Base-by-base conservation (phyloP, 495 filamentous ascomycete species). In the Rusavskia elegans region DNA sequence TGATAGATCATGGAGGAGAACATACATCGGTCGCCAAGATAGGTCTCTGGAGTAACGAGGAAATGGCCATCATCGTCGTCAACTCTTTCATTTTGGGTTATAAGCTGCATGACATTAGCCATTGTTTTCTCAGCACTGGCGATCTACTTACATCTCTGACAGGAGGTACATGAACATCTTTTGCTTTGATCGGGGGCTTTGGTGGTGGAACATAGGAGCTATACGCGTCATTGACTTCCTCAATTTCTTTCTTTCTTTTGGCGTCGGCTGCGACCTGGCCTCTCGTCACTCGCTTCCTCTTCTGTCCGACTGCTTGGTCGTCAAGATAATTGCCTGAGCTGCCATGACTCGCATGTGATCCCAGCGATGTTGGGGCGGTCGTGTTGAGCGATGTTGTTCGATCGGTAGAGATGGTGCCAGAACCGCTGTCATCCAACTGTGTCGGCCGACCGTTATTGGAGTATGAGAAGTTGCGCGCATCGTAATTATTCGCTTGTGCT, bases 11-110 rank as follows among this genome's bases (percentile, higher is more conserved):
- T 37, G 48, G 2, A 30, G 36, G 9, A 51, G 23, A 20, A 79
- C 88, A 73, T 68, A 95, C 90, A 98, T 81, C 85, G 74, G 25
- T 90, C 80, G 45, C 90, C 95, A 37, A 98, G 67, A 53, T 82
- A 75, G 16, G 82, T 83, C 53, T 94, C 84, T 37, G 86, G 82
- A 3, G 80, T 77, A 14, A 98, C 88, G 58, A 95, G 85, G 60
- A 95, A 97, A 63, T 98, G 92, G 16, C 92, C 92, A 59, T 98
- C 92, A 44, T 96, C 89, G 55, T 97, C 92, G 59, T 98, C 92
- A 48, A 87, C 82, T 68, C 82, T 76, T 63, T 84, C 77, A 53
- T 42, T 14, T 48, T 13, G 57, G 3, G 60, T 67, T 54, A 64
- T 57, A 35, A 42, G 27, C 37, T 51, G 36, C 25, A 25, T 11